Evolutionary conservation across 495 filamentous ascomycete genomes (phyloP), one percentile per base, ranked within the genome.

Genomic region (Xylaria intraflava): DNA sequence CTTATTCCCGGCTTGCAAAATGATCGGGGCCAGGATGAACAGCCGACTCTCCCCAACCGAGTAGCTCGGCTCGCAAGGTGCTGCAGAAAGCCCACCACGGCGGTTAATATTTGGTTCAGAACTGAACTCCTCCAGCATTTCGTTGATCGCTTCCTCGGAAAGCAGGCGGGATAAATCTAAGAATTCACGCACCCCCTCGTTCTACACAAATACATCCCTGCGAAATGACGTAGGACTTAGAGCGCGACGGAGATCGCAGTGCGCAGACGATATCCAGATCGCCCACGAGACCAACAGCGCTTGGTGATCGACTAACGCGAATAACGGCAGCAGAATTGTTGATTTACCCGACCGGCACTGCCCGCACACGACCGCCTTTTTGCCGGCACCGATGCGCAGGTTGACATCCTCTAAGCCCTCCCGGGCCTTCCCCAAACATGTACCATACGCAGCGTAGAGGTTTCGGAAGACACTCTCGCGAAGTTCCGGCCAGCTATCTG

Each of bases 271-370:
- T 60, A 27, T 72, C 50, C n/a, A 72, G 49, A 14, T 57, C 68
- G 56, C 71, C 67, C 16, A 78, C 49, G 2, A 38, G 19, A 23
- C 74, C 65, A n/a, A 27, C 24, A 5, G 71, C 71, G 1, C 54
- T 64, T 0, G 55, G 38, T 5, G 62, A 42, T 66, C 63, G 2
- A 76, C 44, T 1, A 76, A 50, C 1, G 64, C 56, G 0, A 78
- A 57, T 12, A 79, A 62, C 0, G 67, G 24, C 0, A 65, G 56
- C 11, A 77, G 46, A 0, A 75, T 24, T 0, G 67, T 64, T 17
- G 62, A 68, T 58, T 79, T 72, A 5, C 75, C 75, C 57, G 60
- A 64, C 11, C 69, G 66, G 11, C 65, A 70, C 7, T 66, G 55
- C 1, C 69, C 69, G 40, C 67, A 72, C 8, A 72, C 46, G 16